Evolutionary conservation across 306 rosid species (phyloP).

Genomic region (Begonia masoniana): DNA sequence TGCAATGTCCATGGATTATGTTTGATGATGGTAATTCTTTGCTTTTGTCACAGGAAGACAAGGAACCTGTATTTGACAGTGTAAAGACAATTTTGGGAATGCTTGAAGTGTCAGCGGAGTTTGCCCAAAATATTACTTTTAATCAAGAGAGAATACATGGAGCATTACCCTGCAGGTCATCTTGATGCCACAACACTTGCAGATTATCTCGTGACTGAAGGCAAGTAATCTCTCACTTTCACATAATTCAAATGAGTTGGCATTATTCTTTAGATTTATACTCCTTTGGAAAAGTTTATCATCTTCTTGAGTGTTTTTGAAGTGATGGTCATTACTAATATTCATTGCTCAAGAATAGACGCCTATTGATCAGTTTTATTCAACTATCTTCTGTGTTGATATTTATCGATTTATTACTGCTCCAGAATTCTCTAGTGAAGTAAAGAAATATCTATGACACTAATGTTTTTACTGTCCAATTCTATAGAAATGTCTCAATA

Average conservation of each 20-base stretch:
- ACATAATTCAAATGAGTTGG: too few species aligned
- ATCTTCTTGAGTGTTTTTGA: too few species aligned
- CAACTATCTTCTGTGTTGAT: too few species aligned
- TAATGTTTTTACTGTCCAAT: too few species aligned
- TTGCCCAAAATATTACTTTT: slow-evolving; percentile 68
- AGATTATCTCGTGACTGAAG: slow-evolving; percentile 89
- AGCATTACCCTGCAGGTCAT: slow-evolving; percentile 87
- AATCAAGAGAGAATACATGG: slow-evolving; percentile 66
- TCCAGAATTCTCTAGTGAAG: too few species aligned
- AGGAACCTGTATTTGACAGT: slow-evolving; percentile 92
- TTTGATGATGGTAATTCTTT: slow-evolving; percentile 1
- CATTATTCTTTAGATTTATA: background rate
- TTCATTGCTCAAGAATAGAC: too few species aligned
- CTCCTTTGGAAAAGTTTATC: background rate
- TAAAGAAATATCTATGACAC: too few species aligned
- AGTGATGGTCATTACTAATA: too few species aligned
- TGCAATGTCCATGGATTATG: background rate
- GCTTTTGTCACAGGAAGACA: slow-evolving; percentile 62
- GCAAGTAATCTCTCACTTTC: slow-evolving; percentile 15
- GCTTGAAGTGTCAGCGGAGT: slow-evolving; percentile 95
- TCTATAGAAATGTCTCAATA: too few species aligned
- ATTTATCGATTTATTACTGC: too few species aligned
- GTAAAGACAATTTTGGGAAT: slow-evolving; percentile 86
- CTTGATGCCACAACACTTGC: slow-evolving; percentile 99
- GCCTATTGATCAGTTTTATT: too few species aligned